Conservation (phyloP, 2,329 filamentous ascomycete genomes). For the Chlorencoelia australis region DNA sequence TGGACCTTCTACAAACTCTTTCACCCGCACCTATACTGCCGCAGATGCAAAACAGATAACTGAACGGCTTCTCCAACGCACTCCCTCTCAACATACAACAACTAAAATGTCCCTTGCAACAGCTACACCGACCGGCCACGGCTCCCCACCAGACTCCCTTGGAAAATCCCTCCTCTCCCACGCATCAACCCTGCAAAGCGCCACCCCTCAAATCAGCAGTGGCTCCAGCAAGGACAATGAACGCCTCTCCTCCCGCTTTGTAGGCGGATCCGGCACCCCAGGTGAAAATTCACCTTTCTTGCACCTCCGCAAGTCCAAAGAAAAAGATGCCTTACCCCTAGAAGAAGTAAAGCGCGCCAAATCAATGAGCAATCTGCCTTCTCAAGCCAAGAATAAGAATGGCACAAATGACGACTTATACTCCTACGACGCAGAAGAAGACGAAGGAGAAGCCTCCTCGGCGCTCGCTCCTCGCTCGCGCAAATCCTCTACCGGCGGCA, state of each 20-base stretch:
- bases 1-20: no score
- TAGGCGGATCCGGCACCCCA: slow-evolving; percentile 40
- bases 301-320: slow-evolving; percentile 15
- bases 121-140: slow-evolving; percentile 30
- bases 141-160: slow-evolving; percentile 28
- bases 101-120: slow-evolving; percentile 50
- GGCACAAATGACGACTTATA: slow-evolving; percentile 2
- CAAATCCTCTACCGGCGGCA: slow-evolving; percentile 21
- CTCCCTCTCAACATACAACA: slow-evolving; percentile 49
- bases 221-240: slow-evolving; percentile 21
- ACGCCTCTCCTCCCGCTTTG: slow-evolving; percentile 50
- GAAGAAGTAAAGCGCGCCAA: slow-evolving; percentile 24
- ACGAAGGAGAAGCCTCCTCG: slow-evolving; percentile 32
- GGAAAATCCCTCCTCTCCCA: neutral
- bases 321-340: slow-evolving; percentile 2
- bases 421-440: slow-evolving; percentile 16
- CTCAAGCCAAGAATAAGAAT: neutral
- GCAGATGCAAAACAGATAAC: slow-evolving; percentile 58
- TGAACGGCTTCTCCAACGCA: slow-evolving; percentile 55
- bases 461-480: slow-evolving; percentile 36
- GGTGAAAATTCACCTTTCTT: slow-evolving; percentile 40
- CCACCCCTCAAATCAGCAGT: slow-evolving; percentile 10
- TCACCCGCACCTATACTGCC: no score
- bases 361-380: slow-evolving; percentile 21
- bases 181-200: slow-evolving; percentile 10